phyloP scores from a whole-genome alignment of 331 rosid species.

The Cydonia oblonga region DNA sequence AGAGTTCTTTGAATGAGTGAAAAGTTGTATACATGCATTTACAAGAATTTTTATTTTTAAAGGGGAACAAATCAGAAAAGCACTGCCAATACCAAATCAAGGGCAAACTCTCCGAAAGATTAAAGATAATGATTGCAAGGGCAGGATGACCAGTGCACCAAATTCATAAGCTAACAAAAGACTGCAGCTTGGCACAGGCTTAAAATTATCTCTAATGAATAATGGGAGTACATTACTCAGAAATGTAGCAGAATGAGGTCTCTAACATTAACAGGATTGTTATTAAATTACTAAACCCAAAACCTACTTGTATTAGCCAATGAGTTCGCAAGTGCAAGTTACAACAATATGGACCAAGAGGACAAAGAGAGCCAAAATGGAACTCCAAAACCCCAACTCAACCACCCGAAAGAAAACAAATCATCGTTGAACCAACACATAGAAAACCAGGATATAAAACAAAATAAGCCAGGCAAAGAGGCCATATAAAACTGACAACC shows the following conservation, averaged over 20 bases:
- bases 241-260: not conserved
- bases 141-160: not conserved
- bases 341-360: not conserved
- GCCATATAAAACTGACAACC: not conserved
- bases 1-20: not conserved
- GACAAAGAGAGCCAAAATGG: not conserved
- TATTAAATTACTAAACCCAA: not conserved
- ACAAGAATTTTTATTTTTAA: not conserved
- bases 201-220: not conserved
- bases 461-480: not conserved
- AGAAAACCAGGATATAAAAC: not conserved
- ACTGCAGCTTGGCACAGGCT: not conserved
- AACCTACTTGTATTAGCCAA: not conserved
- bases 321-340: not conserved
- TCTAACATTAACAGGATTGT: not conserved
- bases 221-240: not conserved
- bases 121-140: not conserved
- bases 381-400: not conserved
- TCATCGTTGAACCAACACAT: not conserved
- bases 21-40: not conserved
- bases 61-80: not conserved
- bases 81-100: not conserved
- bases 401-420: not conserved
- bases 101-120: not conserved
- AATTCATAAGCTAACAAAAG: not conserved